Evolutionary conservation across 495 filamentous ascomycete species (phyloP).

Genomic region (Margaritispora aquatica): DNA sequence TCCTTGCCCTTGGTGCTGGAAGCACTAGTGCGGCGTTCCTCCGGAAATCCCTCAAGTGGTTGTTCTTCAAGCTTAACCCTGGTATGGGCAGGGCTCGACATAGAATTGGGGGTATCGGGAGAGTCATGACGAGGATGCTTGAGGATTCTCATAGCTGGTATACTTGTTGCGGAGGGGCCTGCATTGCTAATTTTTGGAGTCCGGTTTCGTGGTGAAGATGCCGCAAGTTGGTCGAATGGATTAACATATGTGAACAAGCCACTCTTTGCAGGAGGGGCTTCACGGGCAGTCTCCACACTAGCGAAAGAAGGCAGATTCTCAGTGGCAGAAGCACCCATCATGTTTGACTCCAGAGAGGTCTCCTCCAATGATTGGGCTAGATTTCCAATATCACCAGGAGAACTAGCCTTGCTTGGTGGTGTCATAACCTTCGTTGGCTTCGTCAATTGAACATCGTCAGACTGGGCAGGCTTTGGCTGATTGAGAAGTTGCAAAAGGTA

Average conservation of each 20-base stretch:
- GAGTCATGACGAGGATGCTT: conserved; percentile 21
- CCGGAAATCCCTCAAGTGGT: conserved; percentile 28
- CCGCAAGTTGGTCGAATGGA: conserved; percentile 70
- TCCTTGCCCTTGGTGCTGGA: conserved; percentile 41
- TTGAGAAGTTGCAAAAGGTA: conserved; percentile 47
- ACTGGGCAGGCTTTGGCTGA: conserved; percentile 46
- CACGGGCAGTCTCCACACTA: conserved; percentile 17
- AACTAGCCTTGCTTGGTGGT: conserved; percentile 18
- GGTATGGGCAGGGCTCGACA: conserved; percentile 35
- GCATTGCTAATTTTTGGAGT: conserved; percentile 30
- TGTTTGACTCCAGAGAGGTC: conserved; percentile 16
- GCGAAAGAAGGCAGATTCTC: conserved; percentile 11
- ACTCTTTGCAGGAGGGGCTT: conserved; percentile 24
- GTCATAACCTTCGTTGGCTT: conserved; percentile 15
- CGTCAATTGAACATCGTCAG: conserved; percentile 28
- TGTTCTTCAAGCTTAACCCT: conserved; percentile 36
- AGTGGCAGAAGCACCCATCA: conserved; percentile 15
- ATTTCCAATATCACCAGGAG: conserved; percentile 18
- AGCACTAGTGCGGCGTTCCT: conserved; percentile 30
- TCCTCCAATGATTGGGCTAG: conserved; percentile 19
- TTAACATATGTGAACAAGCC: conserved; percentile 70
- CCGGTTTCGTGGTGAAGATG: conserved; percentile 56
- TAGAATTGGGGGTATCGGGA: conserved; percentile 15
- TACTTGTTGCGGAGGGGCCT: neutral
- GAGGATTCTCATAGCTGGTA: conserved; percentile 22